Base-by-base conservation (phyloP, 257 asterid genomes). In the Fraxinus pennsylvanica region DNA sequence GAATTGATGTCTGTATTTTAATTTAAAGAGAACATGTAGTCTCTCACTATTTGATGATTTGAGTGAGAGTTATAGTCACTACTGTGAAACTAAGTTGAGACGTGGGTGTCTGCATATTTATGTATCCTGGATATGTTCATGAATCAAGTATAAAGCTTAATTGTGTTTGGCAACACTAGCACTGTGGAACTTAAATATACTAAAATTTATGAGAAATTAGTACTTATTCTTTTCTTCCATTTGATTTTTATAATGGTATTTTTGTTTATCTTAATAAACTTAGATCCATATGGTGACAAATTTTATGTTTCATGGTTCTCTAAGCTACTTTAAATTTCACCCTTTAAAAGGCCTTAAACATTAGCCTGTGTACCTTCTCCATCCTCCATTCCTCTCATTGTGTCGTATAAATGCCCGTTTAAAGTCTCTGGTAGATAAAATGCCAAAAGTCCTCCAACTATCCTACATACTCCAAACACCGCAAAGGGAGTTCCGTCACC, bases 341-440 rank as follows among this genome's bases (percentile, higher is more conserved):
- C 19, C 61, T 17, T 21, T 1, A 0, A 38, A 38, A 8, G 25
- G 67, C 9, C 45, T 63, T 36, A 78, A 45, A 41, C 78, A 68
- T 5, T 33, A 3, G 45, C 12, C 15, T 65, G 1, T 33, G 47
- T 73, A 41, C 79, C 81, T 50, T 91, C 92, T n/a, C 68, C 94
- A 39, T 82, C 88, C 79, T 87, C 92, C 83, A 92, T 86, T 65
- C 98, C 97, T 0, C 85, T 86, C 92, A 92, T 84, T 0, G 98
- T 94, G 70, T 92, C 98, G 22, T 92, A 94, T 83, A 94, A 79
- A 52, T 91, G 96, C 84, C 65, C 76, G 12, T 92, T 87, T 68
- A 91, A 54, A 6, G 98, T 94, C 87, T 94, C 98, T 36, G 98
- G 97, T 82, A 94, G 70, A 78, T 81, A 74, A 79, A 85, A 86